Evolutionary conservation across 2,329 filamentous ascomycete genomes (phyloP), one percentile per base, ranked within the genome.

Genomic region (Aspergillus puulaauensis): DNA sequence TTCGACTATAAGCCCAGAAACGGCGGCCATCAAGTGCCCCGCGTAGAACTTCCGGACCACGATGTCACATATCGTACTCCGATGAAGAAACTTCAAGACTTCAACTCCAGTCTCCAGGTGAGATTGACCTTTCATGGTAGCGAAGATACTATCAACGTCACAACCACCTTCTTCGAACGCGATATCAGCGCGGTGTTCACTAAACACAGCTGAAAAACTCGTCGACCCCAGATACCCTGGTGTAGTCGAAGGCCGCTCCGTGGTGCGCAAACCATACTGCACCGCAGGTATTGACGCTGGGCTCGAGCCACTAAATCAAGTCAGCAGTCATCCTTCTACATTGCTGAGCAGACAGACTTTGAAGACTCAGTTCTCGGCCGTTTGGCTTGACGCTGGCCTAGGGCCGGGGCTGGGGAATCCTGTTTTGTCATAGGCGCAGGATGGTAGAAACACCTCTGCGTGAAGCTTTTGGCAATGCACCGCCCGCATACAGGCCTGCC

Each of bases 361-460:
- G 69, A 68, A 19, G 58, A 63, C 31, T 65, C 39, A 27, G 61
- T 61, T 39, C 56, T 66, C 8, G 60, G 52, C 6, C 58, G 49
- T 14, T 58, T 57, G 8, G 60, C 41, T 17, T 54, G 50, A 8
- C 21, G 47, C 47, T 56, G 54, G 27, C 64, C 61, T 4, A 58
- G 60, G 21, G 46, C 14, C 4, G 43, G n/a, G 21, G 4, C 43
- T 45, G 43, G 12, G 43, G 27, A 56, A 19, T 60, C 60, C n/a
- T 63, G 56, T 31, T 67, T 74, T 19, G 72, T 75, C 73, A 75
- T 75, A 4, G 72, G 73, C 6, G 73, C 70, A 48, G 73, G 73
- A 57, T 75, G 73, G 51, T 75, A 75, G 46, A 72, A 73, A 49
- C 73, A 75, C 57, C 65, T 62, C 17, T 68, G 62, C 7, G 52